phyloP scores from a whole-genome alignment of 2,329 filamentous ascomycete species.

The Ophiostoma sp. region DNA sequence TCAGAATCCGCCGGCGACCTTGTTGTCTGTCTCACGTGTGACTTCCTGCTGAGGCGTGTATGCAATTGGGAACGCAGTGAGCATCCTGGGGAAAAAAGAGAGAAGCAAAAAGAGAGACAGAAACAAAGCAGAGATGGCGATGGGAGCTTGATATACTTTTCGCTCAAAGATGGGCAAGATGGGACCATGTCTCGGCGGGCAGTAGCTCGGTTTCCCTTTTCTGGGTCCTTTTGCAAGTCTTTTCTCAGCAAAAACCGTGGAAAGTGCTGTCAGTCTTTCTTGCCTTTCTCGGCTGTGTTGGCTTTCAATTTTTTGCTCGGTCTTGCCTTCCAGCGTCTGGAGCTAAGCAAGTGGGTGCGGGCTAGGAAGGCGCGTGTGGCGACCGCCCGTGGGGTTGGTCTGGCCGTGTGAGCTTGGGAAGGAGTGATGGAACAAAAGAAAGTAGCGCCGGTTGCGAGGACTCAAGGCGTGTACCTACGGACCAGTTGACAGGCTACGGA shows the following conservation, averaged over 20 bases:
- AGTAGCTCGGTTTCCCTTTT: constrained; percentile 7
- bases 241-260: background rate
- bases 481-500: background rate
- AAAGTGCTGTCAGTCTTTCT: background rate
- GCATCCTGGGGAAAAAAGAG: constrained; percentile 6
- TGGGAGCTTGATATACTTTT: constrained; percentile 11
- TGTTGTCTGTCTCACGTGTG: background rate
- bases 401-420: background rate
- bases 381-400: constrained; percentile 19
- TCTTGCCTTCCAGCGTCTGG: background rate
- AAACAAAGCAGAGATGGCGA: constrained; percentile 7
- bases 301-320: background rate
- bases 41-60: background rate
- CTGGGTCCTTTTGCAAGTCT: background rate
- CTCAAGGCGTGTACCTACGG: background rate
- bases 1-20: background rate
- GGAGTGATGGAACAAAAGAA: background rate
- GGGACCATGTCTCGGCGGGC: constrained; percentile 1
- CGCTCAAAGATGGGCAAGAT: background rate
- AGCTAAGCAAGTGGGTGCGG: constrained; percentile 12
- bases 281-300: constrained; percentile 5
- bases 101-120: background rate
- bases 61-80: constrained; percentile 7
- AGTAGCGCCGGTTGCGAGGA: background rate
- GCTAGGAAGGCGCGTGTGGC: constrained; percentile 21